Evolutionary conservation across 495 filamentous ascomycete genomes (phyloP), one percentile per base, ranked within the genome.

Genomic region (Schizothecium vesticola): DNA sequence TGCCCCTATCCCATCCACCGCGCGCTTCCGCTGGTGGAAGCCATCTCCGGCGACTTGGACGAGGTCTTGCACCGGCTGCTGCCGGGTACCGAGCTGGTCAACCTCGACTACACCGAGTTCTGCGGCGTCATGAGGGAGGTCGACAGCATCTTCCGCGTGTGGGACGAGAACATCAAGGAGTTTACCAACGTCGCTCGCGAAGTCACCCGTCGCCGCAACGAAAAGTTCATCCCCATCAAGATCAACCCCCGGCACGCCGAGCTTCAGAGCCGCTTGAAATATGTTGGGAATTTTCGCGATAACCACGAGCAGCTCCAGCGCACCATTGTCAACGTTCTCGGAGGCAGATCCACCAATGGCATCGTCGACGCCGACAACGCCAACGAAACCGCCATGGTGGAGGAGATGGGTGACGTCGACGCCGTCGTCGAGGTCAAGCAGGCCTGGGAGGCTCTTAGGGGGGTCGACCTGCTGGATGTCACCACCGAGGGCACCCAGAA

Each of bases 141-240:
- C 11, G 91, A 94, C 29, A 85, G 85, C 16, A 93, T 99, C 67
- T 99, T 94, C 86, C 85, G 85, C 56, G 88, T 89, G 23, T 99
- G 95, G 95, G 95, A 98, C 67, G 93, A 97, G 67, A 91, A 93
- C 76, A 84, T 96, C 72, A 97, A 97, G 78, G 96, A 97, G 72
- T 98, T 99, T 75, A 97, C 94, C 19, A 96, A 96, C 73, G 91
- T 98, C 71, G 95, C 95, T 19, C 90, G 95, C 73, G 96, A 98
- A 68, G 91, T 94, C 9, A 97, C 91, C 16, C 86, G 93, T 66
- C 90, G 92, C 67, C 87, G 94, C 65, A 93, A 94, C 70, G 95
- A 98, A 78, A 95, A 93, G 72, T 98, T 98, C 79, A 98, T 99
- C 69, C 94, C 94, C 8, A 97, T 99, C 81, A 98, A 98, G 78